Evolutionary conservation across 192 early-diverging fungal genomes (phyloP).

Genomic region (Coemansia sp.): DNA sequence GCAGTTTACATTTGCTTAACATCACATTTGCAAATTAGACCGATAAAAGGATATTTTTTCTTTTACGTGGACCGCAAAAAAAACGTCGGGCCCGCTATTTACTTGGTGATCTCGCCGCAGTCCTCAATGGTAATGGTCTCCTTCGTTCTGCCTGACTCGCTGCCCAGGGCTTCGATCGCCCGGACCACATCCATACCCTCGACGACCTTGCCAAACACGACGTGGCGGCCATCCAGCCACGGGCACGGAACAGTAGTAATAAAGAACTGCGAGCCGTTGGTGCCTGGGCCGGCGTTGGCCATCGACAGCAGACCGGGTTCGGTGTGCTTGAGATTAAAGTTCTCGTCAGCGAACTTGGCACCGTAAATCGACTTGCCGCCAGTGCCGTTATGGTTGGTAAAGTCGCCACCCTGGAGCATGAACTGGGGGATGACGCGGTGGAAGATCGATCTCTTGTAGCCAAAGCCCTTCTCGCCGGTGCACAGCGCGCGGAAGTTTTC

Average conservation of each 20-base stretch:
- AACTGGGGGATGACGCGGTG: slow-evolving; percentile 86
- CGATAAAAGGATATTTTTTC: neutral
- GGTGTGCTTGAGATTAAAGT: slow-evolving; percentile 69
- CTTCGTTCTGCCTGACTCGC: slow-evolving; percentile 57
- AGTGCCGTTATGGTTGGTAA: slow-evolving; percentile 72
- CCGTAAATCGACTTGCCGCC: slow-evolving; percentile 84
- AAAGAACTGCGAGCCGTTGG: slow-evolving; percentile 86
- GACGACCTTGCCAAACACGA: slow-evolving; percentile 74
- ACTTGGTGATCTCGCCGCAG: slow-evolving; percentile 46
- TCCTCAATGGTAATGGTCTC: slow-evolving; percentile 57
- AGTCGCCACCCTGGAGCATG: slow-evolving; percentile 91
- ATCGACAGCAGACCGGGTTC: slow-evolving; percentile 67
- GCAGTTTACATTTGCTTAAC: slow-evolving; percentile 55
- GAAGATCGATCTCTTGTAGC: slow-evolving; percentile 73
- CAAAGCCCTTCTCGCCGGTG: slow-evolving; percentile 44
- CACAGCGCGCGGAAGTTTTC: slow-evolving; percentile 87
- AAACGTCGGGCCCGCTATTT: neutral
- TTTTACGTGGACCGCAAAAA: neutral
- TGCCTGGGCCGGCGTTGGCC: slow-evolving; percentile 75
- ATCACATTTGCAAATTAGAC: too few species aligned
- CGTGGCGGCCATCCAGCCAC: slow-evolving; percentile 75
- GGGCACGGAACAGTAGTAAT: slow-evolving; percentile 65
- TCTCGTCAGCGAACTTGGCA: slow-evolving; percentile 74
- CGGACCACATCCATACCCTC: slow-evolving; percentile 74
- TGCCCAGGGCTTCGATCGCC: slow-evolving; percentile 61